Base-by-base conservation (phyloP, 148 eudicot species). In the Suaeda aralocaspica region DNA sequence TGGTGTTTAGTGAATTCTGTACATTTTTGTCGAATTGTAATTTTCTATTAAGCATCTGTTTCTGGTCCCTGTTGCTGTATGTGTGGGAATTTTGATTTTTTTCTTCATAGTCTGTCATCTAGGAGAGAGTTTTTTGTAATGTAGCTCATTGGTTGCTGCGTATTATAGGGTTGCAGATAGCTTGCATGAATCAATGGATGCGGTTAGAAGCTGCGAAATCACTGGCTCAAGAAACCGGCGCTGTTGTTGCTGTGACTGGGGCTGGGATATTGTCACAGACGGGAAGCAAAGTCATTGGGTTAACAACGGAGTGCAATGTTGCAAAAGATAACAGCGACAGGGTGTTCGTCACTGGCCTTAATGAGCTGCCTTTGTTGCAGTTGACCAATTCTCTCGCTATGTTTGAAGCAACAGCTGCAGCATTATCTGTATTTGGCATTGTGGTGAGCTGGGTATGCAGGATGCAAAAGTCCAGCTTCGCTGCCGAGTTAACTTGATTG, bases 341-440 rank as follows among this genome's bases (percentile, higher is more conserved):
- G 97, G 36, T 91, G 97, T 51, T 84, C 98, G 97, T 87, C 61
- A 89, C 97, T 31, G 96, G 96, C 92, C 11, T 87, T 88, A 34
- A 87, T 91, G n/a, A 64, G 81, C 97, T 52, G 92, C 97, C 75
- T 94, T 91, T 73, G 84, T 90, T 63, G 90, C 92, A 76, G 71
- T 86, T 57, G 87, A 88, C 58, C 85, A 91, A 42, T 56, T n/a
- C 62, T 46, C 80, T 70, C 59, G 86, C 87, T 22, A n/a, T n/a
- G n/a, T 81, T 94, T 63, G 92, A 91, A 81, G 98, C 98, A 50
- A 85, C 95, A 6, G 83, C 82, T 52, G 73, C 96, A 41, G 97
- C 98, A 31, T 51, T 91, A 25, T 86, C 91, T 26, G 68, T 94
- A 19, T 91, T 87, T 76, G 96, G 97, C 36, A 53, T 91, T 29